Conservation (phyloP, 495 filamentous ascomycete species). For the Tuber brumale region DNA sequence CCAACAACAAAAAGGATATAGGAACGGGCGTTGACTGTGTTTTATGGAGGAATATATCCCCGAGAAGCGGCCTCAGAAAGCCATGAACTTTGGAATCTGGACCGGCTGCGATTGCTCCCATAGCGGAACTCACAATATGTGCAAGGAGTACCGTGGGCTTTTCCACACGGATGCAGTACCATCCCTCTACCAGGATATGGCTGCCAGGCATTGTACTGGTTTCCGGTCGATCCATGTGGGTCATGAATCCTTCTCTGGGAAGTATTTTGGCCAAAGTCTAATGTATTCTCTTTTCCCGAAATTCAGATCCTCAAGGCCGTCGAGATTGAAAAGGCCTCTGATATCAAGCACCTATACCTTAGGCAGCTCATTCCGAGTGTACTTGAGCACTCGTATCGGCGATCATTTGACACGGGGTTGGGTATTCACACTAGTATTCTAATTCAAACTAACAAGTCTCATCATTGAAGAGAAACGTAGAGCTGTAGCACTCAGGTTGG, state of each 20-base stretch:
- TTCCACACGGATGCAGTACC: constrained; percentile 90
- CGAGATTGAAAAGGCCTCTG: constrained; percentile 84
- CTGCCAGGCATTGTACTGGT: constrained; percentile 91
- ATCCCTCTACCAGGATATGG: constrained; percentile 98
- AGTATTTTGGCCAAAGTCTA: not conserved
- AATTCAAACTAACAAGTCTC: too few relatives aligned
- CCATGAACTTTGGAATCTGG: constrained; percentile 99
- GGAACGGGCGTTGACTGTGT: constrained; percentile 14
- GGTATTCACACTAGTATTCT: too few relatives aligned
- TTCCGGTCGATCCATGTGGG: constrained; percentile 97
- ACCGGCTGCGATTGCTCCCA: constrained; percentile 99
- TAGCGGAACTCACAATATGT: constrained; percentile 99
- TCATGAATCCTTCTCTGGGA: constrained; percentile 15
- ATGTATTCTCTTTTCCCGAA: constrained; percentile 14
- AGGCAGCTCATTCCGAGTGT: constrained; percentile 68
- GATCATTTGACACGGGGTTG: not conserved
- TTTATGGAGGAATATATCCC: constrained; percentile 58
- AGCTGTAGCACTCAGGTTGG: too few relatives aligned
- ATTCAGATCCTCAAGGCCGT: constrained; percentile 92
- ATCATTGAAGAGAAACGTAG: too few relatives aligned
- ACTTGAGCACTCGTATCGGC: too few relatives aligned
- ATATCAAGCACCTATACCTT: constrained; percentile 96
- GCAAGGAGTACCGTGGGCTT: constrained; percentile 99
- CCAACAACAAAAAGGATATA: constrained; percentile 5
- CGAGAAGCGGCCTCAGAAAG: constrained; percentile 96